Percentiles rank a stretch among this genome's conserved stretches.
These are phyloP conservation scores for Fusarium sp. DNA, from an alignment of 2,329 filamentous ascomycete species.

Conservation along the genomic window DNA sequence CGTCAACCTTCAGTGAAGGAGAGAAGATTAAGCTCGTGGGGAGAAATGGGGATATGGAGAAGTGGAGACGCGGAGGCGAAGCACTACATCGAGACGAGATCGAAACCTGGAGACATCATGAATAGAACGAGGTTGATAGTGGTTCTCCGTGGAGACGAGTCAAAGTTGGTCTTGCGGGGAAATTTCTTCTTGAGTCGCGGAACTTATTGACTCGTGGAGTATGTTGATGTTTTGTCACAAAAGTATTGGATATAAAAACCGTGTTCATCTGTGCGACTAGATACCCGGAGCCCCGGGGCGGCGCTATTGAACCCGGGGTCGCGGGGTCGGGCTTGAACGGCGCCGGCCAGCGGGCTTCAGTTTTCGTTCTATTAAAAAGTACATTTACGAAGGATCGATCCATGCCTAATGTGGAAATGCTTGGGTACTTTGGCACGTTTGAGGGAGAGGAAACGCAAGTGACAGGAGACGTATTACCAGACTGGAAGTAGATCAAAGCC, in stretches of 20 bases:
- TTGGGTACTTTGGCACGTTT: slow-evolving; percentile 6
- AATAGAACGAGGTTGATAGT: slow-evolving; percentile 1
- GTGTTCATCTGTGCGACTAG: slow-evolving; percentile 10
- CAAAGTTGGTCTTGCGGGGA: slow-evolving; percentile 1
- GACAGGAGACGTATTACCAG: slow-evolving; percentile 8
- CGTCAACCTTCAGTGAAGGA: slow-evolving; percentile 81
- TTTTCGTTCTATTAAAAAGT: slow-evolving; percentile 8
- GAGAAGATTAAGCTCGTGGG: slow-evolving; percentile 34
- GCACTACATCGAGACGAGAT: slow-evolving; percentile 2
- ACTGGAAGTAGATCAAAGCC: neutral
- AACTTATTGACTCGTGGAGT: slow-evolving; percentile 31
- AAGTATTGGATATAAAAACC: slow-evolving; percentile 17
- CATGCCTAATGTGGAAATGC: slow-evolving; percentile 12
- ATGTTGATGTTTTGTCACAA: neutral
- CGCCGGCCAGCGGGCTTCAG: slow-evolving; percentile 18
- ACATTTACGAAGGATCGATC: slow-evolving; percentile 11
- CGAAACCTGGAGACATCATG: slow-evolving; percentile 16
- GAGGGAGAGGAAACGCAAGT: slow-evolving; percentile 4
- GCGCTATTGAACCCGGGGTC: slow-evolving; percentile 13
- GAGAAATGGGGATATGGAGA: slow-evolving; percentile 29
- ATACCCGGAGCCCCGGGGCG: slow-evolving; percentile 28
- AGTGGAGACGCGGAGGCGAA: slow-evolving; percentile 25
- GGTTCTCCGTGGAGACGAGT: slow-evolving; percentile 21
- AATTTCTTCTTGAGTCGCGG: slow-evolving; percentile 10
- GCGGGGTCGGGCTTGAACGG: slow-evolving; percentile 35